These are phyloP conservation scores for Aquilaria malaccensis DNA, from an alignment of 345 rosid species.

Conservation along the genomic window DNA sequence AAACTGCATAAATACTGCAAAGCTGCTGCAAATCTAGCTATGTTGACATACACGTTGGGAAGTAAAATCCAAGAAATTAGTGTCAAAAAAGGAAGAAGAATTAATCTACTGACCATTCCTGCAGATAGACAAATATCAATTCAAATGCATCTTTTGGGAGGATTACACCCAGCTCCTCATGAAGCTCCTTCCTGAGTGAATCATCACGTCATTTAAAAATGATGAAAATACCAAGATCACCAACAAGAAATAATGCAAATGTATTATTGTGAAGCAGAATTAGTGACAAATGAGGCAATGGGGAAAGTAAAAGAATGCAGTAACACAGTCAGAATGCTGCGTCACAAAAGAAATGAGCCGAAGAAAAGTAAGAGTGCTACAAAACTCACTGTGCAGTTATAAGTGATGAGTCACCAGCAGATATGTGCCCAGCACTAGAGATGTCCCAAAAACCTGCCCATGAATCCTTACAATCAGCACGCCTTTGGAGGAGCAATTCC, in stretches of 20 bases:
- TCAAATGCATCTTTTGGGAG: slow-evolving; percentile 95
- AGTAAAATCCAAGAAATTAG: neutral
- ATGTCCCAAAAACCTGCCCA: slow-evolving; percentile 91
- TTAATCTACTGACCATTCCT: slow-evolving; percentile 56
- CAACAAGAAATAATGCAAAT: neutral
- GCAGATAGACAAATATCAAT: slow-evolving; percentile 56
- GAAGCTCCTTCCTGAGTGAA: slow-evolving; percentile 73
- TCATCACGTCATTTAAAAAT: too few relatives aligned
- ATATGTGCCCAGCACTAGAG: slow-evolving; percentile 95
- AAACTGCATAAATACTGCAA: too few relatives aligned
- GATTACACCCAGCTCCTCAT: slow-evolving; percentile 76
- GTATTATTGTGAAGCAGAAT: too few relatives aligned
- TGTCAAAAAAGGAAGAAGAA: neutral
- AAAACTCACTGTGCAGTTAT: slow-evolving; percentile 53
- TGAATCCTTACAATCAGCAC: slow-evolving; percentile 78
- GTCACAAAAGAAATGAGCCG: too few relatives aligned
- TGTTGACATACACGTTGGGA: neutral
- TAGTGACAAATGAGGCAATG: too few relatives aligned
- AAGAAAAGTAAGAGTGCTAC: too few relatives aligned
- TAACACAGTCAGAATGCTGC: too few relatives aligned
- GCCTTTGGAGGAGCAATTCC: slow-evolving; percentile 70
- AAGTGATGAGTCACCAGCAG: slow-evolving; percentile 82
- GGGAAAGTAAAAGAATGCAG: too few relatives aligned
- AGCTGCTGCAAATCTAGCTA: neutral
- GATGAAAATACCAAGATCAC: neutral